phyloP scores from a whole-genome alignment of 1,139 yeast genomes.

The Suhomyces anneliseae region DNA sequence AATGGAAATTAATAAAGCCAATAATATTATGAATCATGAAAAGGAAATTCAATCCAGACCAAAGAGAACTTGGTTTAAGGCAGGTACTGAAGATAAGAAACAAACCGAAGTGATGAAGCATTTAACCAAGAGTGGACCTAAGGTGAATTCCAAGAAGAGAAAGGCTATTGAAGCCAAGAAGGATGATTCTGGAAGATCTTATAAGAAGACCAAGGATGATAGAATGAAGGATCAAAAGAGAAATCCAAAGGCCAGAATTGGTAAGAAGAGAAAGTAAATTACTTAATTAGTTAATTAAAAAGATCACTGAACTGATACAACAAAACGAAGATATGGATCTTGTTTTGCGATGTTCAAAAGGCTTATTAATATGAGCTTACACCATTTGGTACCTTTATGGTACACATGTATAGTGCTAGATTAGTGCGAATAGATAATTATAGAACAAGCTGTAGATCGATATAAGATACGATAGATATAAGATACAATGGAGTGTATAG shows the following conservation, averaged over 20 bases:
- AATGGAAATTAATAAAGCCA: constrained; percentile 84
- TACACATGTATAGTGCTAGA: too few relatives aligned
- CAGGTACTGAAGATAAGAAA: constrained; percentile 65
- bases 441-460: too few relatives aligned
- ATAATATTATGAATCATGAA: constrained; percentile 74
- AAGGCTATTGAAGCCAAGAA: constrained; percentile 36
- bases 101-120: constrained; percentile 47
- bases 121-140: constrained; percentile 45
- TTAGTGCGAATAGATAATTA: too few relatives aligned
- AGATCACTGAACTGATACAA: too few relatives aligned
- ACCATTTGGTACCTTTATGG: too few relatives aligned
- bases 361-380: too few relatives aligned
- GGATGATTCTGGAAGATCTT: constrained; percentile 51
- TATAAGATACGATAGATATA: too few relatives aligned
- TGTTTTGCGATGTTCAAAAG: too few relatives aligned
- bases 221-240: constrained; percentile 51
- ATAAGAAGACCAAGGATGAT: constrained; percentile 71
- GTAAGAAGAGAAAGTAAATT: constrained; percentile 13
- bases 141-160: constrained; percentile 31
- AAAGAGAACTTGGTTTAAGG: constrained; percentile 94
- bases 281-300: too few relatives aligned
- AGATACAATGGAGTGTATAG: too few relatives aligned
- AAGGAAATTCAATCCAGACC: constrained; percentile 88
- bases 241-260: constrained; percentile 23
- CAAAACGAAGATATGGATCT: too few relatives aligned